Base-by-base conservation (phyloP, 805 yeast genomes). In the Spathaspora girioi region DNA sequence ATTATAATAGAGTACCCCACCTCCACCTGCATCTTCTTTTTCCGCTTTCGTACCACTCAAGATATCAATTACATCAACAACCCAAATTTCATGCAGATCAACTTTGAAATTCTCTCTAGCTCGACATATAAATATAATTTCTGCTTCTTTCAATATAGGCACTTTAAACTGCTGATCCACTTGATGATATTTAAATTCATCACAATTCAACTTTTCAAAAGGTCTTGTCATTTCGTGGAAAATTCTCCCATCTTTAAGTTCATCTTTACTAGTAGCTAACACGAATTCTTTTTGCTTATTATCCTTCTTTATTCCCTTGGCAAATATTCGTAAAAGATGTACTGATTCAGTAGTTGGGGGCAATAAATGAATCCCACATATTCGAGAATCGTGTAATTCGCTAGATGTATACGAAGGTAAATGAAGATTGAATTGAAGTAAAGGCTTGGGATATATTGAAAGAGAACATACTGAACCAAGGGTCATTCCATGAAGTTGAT, bases 31-130 rank as follows among this genome's bases (percentile, higher is more conserved):
- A 23, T 10, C 50, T 35, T 10, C 54, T 51, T 38, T 66, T 65
- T 1, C 68, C 69, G n/a, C n/a, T n/a, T 38, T 29, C 4, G 2
- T 8, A 10, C 40, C 17, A n/a, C 35, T 3, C 14, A 71, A 54
- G 2, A 87, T 79, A 41, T 86, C 86, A 38, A 74, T 69, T 4
- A 93, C 96, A 53, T 81, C 77, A 2, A 89, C 97, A 4, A 91
- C 82, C 94, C 97, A 89, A 3, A 93, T 82, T 63, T 92, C 97
- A 68, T 93, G 98, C 61, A 87, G 90, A 54, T 87, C 91, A 0
- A 90, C 85, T 10, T 65, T 64, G 47, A 87, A 76, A 3, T 78
- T 80, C 23, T 75, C 69, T 44, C 66, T 70, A 49, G 79, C 80
- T 50, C 78, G 73, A 63, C 94, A 88, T 17, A 88, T 77, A 54